These are phyloP conservation scores for Ophioceras dolichostomum DNA, from an alignment of 2,329 filamentous ascomycete species.

Conservation along the genomic window DNA sequence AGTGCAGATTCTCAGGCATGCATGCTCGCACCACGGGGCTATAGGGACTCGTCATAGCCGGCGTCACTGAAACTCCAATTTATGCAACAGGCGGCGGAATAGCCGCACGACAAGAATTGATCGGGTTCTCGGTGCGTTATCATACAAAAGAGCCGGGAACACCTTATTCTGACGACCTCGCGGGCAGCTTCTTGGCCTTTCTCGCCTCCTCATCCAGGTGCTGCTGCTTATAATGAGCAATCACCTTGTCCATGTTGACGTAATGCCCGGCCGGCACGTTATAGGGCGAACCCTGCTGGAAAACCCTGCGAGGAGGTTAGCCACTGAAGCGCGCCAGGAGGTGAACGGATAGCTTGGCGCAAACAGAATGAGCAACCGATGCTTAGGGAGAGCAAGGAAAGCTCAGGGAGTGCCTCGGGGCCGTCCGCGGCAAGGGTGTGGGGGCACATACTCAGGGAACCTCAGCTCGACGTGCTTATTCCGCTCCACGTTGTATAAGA, in stretches of 20 bases:
- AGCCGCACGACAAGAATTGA: too few relatives aligned
- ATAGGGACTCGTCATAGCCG: too few relatives aligned
- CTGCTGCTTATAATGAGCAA: conserved; percentile 44
- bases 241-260: conserved; percentile 40
- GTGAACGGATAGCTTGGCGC: background rate
- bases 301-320: conserved; percentile 28
- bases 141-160: too few relatives aligned
- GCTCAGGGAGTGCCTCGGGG: background rate
- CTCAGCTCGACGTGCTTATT: conserved; percentile 37
- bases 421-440: background rate
- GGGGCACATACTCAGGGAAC: conserved; percentile 42
- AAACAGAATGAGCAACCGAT: conserved; percentile 10
- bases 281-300: conserved; percentile 35
- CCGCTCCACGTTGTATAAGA: conserved; percentile 34
- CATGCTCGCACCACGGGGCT: too few relatives aligned
- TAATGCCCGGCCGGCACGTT: conserved; percentile 44
- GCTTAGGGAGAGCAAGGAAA: background rate
- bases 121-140: too few relatives aligned
- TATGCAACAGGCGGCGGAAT: too few relatives aligned
- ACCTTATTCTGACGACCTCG: conserved; percentile 17
- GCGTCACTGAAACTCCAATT: too few relatives aligned
- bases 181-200: conserved; percentile 35
- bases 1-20: too few relatives aligned
- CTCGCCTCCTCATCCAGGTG: conserved; percentile 42
- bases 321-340: too few relatives aligned